Evolutionary conservation across 805 yeast genomes (phyloP).

Genomic region (Starmerella stellata): DNA sequence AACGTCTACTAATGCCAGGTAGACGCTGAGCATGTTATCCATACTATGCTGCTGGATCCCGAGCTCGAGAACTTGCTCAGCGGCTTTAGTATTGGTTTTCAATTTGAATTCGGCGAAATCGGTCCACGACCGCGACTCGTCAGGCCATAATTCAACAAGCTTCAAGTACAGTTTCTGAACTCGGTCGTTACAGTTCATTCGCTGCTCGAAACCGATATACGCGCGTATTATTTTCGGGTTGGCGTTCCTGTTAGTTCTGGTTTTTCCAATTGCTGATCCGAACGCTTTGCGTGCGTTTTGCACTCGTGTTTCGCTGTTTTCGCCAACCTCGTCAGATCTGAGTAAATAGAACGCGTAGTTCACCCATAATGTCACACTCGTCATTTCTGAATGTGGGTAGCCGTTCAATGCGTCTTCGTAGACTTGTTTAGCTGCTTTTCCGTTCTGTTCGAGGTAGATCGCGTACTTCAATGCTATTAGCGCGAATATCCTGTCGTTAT

Average conservation of each 20-base stretch:
- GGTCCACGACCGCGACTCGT: constrained; percentile 33
- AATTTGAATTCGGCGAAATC: constrained; percentile 52
- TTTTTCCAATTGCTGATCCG: constrained; percentile 54
- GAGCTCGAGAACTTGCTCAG: constrained; percentile 30
- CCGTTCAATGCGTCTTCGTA: too few relatives aligned
- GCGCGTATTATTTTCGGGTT: constrained; percentile 33
- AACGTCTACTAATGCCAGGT: constrained; percentile 35
- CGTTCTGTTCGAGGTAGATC: too few relatives aligned
- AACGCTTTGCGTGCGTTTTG: constrained; percentile 43
- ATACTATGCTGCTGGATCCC: constrained; percentile 14
- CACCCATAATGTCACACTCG: too few relatives aligned
- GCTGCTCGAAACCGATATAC: constrained; percentile 52
- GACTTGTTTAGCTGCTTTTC: too few relatives aligned
- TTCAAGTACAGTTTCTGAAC: constrained; percentile 56
- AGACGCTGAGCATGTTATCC: constrained; percentile 20
- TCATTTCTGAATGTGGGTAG: too few relatives aligned
- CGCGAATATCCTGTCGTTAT: too few relatives aligned
- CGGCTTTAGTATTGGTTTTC: background rate
- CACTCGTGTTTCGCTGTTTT: too few relatives aligned
- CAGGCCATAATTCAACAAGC: constrained; percentile 35
- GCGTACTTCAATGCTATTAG: too few relatives aligned
- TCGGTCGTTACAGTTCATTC: constrained; percentile 61
- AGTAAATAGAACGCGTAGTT: too few relatives aligned
- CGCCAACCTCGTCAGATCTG: too few relatives aligned
- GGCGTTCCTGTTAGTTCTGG: constrained; percentile 23